A percentile compares a stretch with the other conserved stretches of the same genome.
Conservation (phyloP, 768 basidiomycete species). For the Boletus insuetus region DNA sequence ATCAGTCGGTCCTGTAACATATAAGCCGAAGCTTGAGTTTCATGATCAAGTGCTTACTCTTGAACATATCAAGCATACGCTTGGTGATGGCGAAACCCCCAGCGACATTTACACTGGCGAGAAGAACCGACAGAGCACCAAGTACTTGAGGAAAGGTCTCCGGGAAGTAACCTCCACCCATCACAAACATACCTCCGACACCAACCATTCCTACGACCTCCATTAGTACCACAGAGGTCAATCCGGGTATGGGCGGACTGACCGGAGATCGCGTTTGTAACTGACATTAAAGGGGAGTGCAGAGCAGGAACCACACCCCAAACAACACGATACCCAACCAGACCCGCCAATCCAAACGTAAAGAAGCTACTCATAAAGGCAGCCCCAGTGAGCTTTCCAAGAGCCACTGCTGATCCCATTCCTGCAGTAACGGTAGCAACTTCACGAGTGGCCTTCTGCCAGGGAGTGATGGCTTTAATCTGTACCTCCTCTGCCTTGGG, state of each 20-base stretch:
- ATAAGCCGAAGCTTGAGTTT: neutral
- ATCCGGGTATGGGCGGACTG: conserved; percentile 25
- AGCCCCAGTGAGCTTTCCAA: conserved; percentile 78
- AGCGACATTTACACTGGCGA: conserved; percentile 85
- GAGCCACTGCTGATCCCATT: conserved; percentile 67
- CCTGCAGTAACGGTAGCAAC: conserved; percentile 72
- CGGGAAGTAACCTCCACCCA: conserved; percentile 86
- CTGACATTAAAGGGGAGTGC: conserved; percentile 89
- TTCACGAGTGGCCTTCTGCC: conserved; percentile 77
- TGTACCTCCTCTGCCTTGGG: conserved; percentile 45
- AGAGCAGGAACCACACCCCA: conserved; percentile 89
- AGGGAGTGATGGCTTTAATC: conserved; percentile 69
- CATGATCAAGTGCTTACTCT: conserved; percentile 46
- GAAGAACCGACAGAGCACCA: conserved; percentile 79
- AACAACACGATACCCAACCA: conserved; percentile 86
- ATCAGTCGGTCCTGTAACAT: conserved; percentile 62
- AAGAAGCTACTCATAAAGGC: conserved; percentile 89
- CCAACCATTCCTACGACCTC: conserved; percentile 62
- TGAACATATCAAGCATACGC: conserved; percentile 93
- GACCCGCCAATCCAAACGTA: conserved; percentile 81
- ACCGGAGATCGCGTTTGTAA: conserved; percentile 87
- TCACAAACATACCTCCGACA: conserved; percentile 82
- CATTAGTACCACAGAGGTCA: neutral
- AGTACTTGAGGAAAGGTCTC: conserved; percentile 77
- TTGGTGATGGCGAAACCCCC: conserved; percentile 90